A percentile compares a stretch with the other conserved stretches of the same genome.
Conservation (phyloP, 1,284 basidiomycete genomes). For the Boletus mariae region DNA sequence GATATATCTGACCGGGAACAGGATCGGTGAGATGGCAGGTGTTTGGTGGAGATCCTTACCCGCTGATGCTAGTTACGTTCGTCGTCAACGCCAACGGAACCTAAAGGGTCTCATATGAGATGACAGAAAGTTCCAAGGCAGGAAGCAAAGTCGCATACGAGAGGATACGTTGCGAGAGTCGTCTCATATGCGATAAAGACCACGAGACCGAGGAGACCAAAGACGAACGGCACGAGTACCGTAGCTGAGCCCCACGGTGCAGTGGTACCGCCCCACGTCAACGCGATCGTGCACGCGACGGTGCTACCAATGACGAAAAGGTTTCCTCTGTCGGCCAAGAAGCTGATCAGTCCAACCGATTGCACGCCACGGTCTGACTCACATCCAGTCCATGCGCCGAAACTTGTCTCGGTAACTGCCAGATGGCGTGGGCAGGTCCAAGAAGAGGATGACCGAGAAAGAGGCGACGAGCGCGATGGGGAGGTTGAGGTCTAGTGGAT, state of each 20-base stretch:
- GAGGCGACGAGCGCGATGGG: conserved; percentile 13
- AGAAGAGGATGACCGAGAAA: conserved; percentile 1
- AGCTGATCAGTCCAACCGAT: neutral
- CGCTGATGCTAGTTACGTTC: conserved; percentile 14
- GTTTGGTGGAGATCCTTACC: conserved; percentile 6
- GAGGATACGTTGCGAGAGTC: conserved; percentile 10
- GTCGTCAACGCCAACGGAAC: conserved; percentile 15
- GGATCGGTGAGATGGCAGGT: neutral
- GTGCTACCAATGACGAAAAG: conserved; percentile 17
- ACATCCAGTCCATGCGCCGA: conserved; percentile 16
- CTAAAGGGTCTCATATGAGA: neutral
- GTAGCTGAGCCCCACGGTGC: conserved; percentile 12
- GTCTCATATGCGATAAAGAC: conserved; percentile 15
- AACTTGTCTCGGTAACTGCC: conserved; percentile 5
- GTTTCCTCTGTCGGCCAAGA: conserved; percentile 9
- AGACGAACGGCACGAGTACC: conserved; percentile 11
- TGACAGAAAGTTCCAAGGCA: neutral
- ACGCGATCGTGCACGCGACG: conserved; percentile 4
- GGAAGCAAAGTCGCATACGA: conserved; percentile 4
- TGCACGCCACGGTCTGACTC: neutral
- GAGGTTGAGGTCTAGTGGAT: conserved; percentile 16
- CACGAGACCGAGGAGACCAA: conserved; percentile 13
- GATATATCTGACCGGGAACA: conserved; percentile 11
- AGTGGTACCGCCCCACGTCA: conserved; percentile 17
- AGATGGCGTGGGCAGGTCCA: conserved; percentile 12